A percentile compares a stretch with the other conserved stretches of the same genome.
Conservation (phyloP, 345 rosid species). For the Gossypium mustelinum region DNA sequence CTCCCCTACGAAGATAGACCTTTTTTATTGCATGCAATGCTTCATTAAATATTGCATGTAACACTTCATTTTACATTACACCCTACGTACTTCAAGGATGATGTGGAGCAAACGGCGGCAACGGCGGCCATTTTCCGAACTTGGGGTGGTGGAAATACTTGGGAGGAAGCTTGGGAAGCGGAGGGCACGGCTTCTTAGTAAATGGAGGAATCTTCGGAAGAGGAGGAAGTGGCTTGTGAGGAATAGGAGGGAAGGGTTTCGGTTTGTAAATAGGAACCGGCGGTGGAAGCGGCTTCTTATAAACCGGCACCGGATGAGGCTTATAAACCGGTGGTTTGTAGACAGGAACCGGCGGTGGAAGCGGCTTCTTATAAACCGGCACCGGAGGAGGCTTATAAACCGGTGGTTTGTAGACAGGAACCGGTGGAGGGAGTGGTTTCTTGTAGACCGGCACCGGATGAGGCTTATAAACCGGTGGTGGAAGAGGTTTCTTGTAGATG, state of each 20-base stretch:
- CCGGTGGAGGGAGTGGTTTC: conserved; percentile 13
- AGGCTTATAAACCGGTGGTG: conserved; percentile 18
- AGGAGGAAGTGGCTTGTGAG: conserved; percentile 17
- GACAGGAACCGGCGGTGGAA: conserved; percentile 15
- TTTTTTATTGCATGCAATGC: not conserved
- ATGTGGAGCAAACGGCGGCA: conserved; percentile 26
- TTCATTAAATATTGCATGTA: not conserved
- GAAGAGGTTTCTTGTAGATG: conserved; percentile 9
- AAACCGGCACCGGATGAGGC: conserved; percentile 17
- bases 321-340: not conserved
- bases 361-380: not conserved
- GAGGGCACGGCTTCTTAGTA: conserved; percentile 23
- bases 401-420: not conserved
- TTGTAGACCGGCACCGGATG: not conserved
- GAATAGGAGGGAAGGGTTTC: conserved; percentile 37
- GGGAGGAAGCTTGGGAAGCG: conserved; percentile 33
- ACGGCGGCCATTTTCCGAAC: conserved; percentile 52
- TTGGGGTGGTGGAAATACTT: conserved; percentile 39
- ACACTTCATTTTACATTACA: not conserved
- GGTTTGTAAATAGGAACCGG: conserved; percentile 28
- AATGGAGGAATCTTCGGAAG: conserved; percentile 49
- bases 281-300: not conserved
- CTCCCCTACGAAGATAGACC: not conserved
- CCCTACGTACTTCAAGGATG: conserved; percentile 7
- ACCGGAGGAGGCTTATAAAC: conserved; percentile 3